These are phyloP conservation scores for Ailanthus altissimus DNA, from an alignment of 345 rosid genomes.

Conservation along the genomic window DNA sequence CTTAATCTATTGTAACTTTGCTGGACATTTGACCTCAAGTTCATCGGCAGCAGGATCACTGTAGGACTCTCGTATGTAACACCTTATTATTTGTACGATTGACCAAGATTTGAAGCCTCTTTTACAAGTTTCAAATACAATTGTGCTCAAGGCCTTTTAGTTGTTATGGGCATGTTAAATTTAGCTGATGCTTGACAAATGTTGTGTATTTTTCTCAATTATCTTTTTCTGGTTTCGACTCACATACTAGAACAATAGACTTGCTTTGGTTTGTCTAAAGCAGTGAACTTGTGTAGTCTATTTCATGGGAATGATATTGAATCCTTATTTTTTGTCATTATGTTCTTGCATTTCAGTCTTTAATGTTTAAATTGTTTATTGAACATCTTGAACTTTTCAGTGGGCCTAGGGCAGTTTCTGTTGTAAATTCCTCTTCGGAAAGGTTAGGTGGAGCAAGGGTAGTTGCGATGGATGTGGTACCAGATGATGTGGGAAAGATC, in stretches of 20 bases:
- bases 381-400: slow-evolving; percentile 49
- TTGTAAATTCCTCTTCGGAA: slow-evolving; percentile 75
- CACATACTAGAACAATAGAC: background rate
- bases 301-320: background rate
- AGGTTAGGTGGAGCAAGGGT: slow-evolving; percentile 86
- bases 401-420: slow-evolving; percentile 81
- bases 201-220: background rate
- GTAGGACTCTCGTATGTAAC: background rate
- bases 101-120: background rate
- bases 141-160: background rate
- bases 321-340: background rate
- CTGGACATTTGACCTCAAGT: background rate
- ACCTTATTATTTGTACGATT: background rate
- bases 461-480: slow-evolving; percentile 69
- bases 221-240: background rate
- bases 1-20: background rate
- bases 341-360: slow-evolving; percentile 7
- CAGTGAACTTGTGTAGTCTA: background rate
- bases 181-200: slow-evolving; percentile 3
- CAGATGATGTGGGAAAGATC: slow-evolving; percentile 75
- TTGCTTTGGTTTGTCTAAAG: background rate
- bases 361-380: background rate
- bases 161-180: background rate
- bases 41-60: background rate
- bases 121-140: background rate